Evolutionary conservation across 83 land plant genomes (phyloP).

Genomic region (Diphasiastrum complanatum): DNA sequence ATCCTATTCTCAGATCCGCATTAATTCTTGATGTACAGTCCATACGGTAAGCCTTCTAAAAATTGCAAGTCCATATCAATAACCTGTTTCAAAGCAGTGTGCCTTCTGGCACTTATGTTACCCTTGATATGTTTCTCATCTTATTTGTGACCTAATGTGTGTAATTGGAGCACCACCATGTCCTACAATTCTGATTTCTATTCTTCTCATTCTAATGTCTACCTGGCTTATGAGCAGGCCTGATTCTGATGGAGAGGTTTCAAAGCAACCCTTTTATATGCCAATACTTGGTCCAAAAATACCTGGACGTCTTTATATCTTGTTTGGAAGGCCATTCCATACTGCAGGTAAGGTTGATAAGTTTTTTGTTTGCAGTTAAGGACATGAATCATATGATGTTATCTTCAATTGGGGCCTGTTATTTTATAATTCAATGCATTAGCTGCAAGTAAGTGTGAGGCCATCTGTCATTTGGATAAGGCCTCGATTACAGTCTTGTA

Average conservation of each 20-base stretch:
- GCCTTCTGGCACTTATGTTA: background rate
- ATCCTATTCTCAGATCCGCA: conserved; percentile 4
- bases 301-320: conserved; percentile 75
- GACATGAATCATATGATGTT: too few species aligned
- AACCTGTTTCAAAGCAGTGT: background rate
- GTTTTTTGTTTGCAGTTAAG: too few species aligned
- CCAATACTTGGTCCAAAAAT: conserved; percentile 59
- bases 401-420: too few species aligned
- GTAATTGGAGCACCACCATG: background rate
- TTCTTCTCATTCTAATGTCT: background rate
- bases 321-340: conserved; percentile 70
- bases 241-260: conserved; percentile 51
- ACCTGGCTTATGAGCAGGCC: conserved; percentile 26
- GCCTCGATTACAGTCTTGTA: too few species aligned
- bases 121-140: background rate
- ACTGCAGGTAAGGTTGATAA: conserved; percentile 75
- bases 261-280: conserved; percentile 53
- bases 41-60: conserved; percentile 2
- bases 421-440: too few species aligned
- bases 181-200: background rate
- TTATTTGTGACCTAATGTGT: background rate
- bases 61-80: background rate
- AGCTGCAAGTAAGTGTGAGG: too few species aligned
- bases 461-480: too few species aligned
- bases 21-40: too few species aligned